A percentile compares a stretch with the other conserved stretches of the same genome.
phyloP scores from a whole-genome alignment of 2,329 filamentous ascomycete species.

The Calonectria fujianensis region DNA sequence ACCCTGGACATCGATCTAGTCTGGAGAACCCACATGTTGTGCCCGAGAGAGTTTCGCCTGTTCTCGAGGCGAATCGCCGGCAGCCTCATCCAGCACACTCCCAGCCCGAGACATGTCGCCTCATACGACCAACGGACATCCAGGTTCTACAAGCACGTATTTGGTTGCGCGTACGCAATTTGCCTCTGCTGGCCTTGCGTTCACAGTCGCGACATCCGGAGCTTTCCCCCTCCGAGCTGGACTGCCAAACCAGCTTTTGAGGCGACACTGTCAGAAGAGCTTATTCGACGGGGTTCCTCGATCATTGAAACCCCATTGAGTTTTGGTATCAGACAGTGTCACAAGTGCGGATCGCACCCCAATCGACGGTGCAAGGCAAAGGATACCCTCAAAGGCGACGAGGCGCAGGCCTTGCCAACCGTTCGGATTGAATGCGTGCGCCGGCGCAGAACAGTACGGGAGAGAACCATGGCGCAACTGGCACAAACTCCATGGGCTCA shows the following conservation, averaged over 20 bases:
- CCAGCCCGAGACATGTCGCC: slow-evolving; percentile 26
- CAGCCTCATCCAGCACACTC: slow-evolving; percentile 37
- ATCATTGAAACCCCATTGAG: slow-evolving; percentile 36
- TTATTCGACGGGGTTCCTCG: slow-evolving; percentile 12
- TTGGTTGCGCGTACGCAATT: slow-evolving; percentile 39
- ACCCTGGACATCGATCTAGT: slow-evolving; percentile 47
- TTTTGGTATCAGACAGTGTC: slow-evolving; percentile 42
- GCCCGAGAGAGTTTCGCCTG: slow-evolving; percentile 29
- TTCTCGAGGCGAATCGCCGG: slow-evolving; percentile 38
- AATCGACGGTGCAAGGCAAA: slow-evolving; percentile 40
- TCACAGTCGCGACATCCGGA: slow-evolving; percentile 27
- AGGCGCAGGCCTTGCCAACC: not conserved
- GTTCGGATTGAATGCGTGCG: not conserved
- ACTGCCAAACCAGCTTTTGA: slow-evolving; percentile 15
- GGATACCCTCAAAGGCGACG: slow-evolving; percentile 21
- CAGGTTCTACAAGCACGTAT: slow-evolving; percentile 38
- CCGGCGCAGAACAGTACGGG: not conserved
- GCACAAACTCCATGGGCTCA: slow-evolving; percentile 12
- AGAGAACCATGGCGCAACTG: not conserved
- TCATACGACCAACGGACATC: slow-evolving; percentile 23
- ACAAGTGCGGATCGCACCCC: slow-evolving; percentile 44
- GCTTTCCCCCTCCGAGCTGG: slow-evolving; percentile 19
- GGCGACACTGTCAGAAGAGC: slow-evolving; percentile 31
- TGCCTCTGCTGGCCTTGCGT: slow-evolving; percentile 50
- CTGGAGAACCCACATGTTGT: slow-evolving; percentile 49